phyloP scores from a whole-genome alignment of 495 filamentous ascomycete genomes.

The Penicillium pancosmium region DNA sequence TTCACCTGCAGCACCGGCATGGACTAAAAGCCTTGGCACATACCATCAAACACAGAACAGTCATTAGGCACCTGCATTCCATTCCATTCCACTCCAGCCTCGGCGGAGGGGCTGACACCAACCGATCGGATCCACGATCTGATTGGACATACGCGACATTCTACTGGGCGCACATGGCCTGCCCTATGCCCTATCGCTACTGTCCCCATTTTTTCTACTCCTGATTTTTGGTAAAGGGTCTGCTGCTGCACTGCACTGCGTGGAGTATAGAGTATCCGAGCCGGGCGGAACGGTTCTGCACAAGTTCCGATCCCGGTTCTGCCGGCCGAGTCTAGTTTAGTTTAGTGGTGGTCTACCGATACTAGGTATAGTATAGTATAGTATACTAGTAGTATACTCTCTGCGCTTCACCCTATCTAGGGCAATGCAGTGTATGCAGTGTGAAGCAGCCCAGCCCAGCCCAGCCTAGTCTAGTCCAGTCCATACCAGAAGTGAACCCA shows the following conservation, averaged over 20 bases:
- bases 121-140: too few relatives aligned
- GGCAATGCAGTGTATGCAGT: too few relatives aligned
- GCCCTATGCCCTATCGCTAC: not conserved
- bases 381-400: too few relatives aligned
- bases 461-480: not conserved
- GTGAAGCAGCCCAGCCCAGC: not conserved
- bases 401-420: too few relatives aligned
- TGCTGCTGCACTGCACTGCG: not conserved
- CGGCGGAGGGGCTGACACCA: too few relatives aligned
- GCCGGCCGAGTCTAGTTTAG: not conserved
- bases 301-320: not conserved
- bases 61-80: slow-evolving; percentile 22
- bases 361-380: too few relatives aligned
- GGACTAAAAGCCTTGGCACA: slow-evolving; percentile 14
- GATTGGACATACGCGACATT: not conserved
- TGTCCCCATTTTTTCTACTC: not conserved
- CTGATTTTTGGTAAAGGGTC: not conserved
- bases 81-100: not conserved
- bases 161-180: slow-evolving; percentile 1
- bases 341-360: too few relatives aligned
- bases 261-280: not conserved
- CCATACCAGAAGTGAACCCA: not conserved
- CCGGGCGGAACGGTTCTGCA: not conserved
- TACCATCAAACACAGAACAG: slow-evolving; percentile 1
- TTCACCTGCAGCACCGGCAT: not conserved